A percentile compares a stretch with the other conserved stretches of the same genome.
phyloP scores from a whole-genome alignment of 495 filamentous ascomycete species.

The Daldinia childiae region DNA sequence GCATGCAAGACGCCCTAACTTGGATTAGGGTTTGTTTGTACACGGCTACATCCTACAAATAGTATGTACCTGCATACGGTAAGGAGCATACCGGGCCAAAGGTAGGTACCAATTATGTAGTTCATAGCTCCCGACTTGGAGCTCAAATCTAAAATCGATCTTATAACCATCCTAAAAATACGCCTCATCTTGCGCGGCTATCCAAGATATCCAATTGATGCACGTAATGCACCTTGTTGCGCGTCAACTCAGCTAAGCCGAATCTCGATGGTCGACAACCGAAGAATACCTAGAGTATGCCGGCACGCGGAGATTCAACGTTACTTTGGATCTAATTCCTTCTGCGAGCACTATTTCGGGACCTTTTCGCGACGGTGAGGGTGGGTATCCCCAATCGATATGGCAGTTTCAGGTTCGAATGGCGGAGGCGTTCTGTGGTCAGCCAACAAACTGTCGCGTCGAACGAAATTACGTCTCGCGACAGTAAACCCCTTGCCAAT shows the following conservation, averaged over 20 bases:
- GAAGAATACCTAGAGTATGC: slow-evolving; percentile 2
- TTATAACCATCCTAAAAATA: slow-evolving; percentile 21
- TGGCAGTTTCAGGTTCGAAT: slow-evolving; percentile 28
- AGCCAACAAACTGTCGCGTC: slow-evolving; percentile 17
- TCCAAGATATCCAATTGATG: slow-evolving; percentile 16
- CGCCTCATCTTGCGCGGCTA: slow-evolving; percentile 17
- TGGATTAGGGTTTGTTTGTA: slow-evolving; percentile 9
- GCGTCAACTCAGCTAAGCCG: slow-evolving; percentile 13
- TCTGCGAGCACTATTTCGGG: slow-evolving; percentile 19
- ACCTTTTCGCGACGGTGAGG: slow-evolving; percentile 18
- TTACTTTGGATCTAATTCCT: slow-evolving; percentile 26
- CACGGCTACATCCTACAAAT: slow-evolving; percentile 7
- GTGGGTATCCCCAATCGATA: slow-evolving; percentile 1
- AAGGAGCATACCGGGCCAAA: slow-evolving; percentile 21
- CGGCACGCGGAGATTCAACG: slow-evolving; percentile 32
- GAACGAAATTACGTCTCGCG: slow-evolving; percentile 36
- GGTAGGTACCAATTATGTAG: slow-evolving; percentile 9
- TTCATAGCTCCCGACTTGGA: neutral
- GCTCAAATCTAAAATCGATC: slow-evolving; percentile 20
- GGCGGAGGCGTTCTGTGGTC: slow-evolving; percentile 15
- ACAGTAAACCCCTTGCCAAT: slow-evolving; percentile 33
- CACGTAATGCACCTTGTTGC: slow-evolving; percentile 13
- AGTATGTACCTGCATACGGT: slow-evolving; percentile 1
- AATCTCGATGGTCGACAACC: slow-evolving; percentile 18
- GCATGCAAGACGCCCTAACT: slow-evolving; percentile 21